Percentiles rank a stretch among this genome's conserved stretches.
Evolutionary conservation across 225 moss, liverwort and hornwort species (phyloP).

Genomic region (Polytrichum commune): DNA sequence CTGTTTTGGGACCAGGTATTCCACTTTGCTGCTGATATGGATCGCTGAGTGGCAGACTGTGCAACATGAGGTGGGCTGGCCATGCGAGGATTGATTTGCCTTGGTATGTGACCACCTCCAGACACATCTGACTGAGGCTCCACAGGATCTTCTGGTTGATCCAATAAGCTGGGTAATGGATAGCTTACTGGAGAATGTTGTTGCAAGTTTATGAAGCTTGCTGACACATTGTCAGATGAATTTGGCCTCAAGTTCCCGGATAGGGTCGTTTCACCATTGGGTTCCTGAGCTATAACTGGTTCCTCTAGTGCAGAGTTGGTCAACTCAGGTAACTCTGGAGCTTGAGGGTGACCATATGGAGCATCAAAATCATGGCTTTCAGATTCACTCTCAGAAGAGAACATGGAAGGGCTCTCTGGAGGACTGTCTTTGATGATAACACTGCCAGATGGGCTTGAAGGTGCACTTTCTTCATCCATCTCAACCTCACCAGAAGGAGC

Average conservation of each 20-base stretch:
- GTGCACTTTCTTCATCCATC: constrained; percentile 24
- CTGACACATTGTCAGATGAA: background rate
- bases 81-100: constrained; percentile 17
- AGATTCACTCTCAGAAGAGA: constrained; percentile 28
- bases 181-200: constrained; percentile 10
- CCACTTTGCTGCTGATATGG: constrained; percentile 24
- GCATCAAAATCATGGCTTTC: constrained; percentile 37
- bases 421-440: constrained; percentile 47
- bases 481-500: constrained; percentile 12
- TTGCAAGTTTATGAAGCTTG: constrained; percentile 8
- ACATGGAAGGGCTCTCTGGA: constrained; percentile 33
- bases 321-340: background rate
- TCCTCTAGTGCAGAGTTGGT: background rate
- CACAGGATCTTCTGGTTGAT: constrained; percentile 11
- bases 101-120: background rate
- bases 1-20: constrained; percentile 17
- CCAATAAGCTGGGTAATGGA: constrained; percentile 15
- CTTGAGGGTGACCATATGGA: constrained; percentile 15
- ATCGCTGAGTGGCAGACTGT: constrained; percentile 11
- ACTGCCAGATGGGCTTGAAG: constrained; percentile 43
- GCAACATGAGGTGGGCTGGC: background rate
- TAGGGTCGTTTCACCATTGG: constrained; percentile 3
- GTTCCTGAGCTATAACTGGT: background rate
- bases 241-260: constrained; percentile 8
- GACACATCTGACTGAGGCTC: background rate